phyloP scores from a whole-genome alignment of 352 stramenopile genomes.

The Globisporangium canariense region DNA sequence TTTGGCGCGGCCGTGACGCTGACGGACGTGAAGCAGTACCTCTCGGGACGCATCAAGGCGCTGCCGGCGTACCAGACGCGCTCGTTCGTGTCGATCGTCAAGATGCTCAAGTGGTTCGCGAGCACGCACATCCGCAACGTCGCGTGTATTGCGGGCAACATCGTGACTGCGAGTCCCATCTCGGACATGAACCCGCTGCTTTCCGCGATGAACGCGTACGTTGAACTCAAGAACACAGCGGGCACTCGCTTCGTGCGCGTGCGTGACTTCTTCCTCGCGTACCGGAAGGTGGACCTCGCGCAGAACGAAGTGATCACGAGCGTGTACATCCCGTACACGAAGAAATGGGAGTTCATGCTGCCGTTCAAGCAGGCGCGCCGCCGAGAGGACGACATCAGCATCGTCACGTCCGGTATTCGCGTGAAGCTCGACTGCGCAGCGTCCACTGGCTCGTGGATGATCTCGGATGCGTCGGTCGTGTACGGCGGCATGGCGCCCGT shows the following conservation, averaged over 20 bases:
- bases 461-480: conserved; percentile 50
- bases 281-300: conserved; percentile 90
- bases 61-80: conserved; percentile 45
- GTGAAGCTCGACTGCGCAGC: conserved; percentile 67
- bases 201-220: conserved; percentile 76
- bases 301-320: conserved; percentile 89
- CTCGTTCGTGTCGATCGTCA: conserved; percentile 53
- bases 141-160: conserved; percentile 93
- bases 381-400: conserved; percentile 97
- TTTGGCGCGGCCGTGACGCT: conserved; percentile 83
- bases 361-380: conserved; percentile 95
- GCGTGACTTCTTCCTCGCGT: conserved; percentile 94
- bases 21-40: conserved; percentile 61
- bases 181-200: conserved; percentile 97
- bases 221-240: conserved; percentile 48
- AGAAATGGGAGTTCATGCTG: conserved; percentile 90
- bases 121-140: conserved; percentile 97
- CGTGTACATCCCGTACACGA: conserved; percentile 88
- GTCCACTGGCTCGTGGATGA: conserved; percentile 74
- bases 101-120: conserved; percentile 97
- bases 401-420: conserved; percentile 93
- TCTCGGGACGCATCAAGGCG: conserved; percentile 33
- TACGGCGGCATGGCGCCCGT: conserved; percentile 73
- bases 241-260: conserved; percentile 54
- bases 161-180: conserved; percentile 96